Percentiles rank a stretch among this genome's conserved stretches.
These are phyloP conservation scores for Pontederia paniculata DNA, from an alignment of 176 grass and related monocot genomes.

Conservation along the genomic window DNA sequence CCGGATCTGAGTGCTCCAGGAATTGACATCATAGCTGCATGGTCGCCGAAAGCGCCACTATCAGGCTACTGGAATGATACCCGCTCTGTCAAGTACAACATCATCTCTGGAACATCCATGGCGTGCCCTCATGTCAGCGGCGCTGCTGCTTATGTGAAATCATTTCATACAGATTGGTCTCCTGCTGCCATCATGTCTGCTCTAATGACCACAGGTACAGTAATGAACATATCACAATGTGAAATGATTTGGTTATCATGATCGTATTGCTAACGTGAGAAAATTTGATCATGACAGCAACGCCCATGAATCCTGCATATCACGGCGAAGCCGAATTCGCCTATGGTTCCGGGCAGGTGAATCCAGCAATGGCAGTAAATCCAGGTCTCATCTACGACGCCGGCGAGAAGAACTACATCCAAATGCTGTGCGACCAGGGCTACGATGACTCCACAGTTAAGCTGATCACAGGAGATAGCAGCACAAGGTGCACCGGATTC, in stretches of 20 bases:
- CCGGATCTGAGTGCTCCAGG: conserved; percentile 41
- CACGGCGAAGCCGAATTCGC: conserved; percentile 24
- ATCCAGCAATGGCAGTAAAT: not conserved
- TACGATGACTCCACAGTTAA: conserved; percentile 28
- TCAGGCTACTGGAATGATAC: not conserved
- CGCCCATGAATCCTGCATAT: conserved; percentile 29
- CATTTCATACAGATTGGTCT: conserved; percentile 38
- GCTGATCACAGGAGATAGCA: not conserved
- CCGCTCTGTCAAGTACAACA: conserved; percentile 13
- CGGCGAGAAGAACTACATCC: conserved; percentile 7
- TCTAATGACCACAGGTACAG: conserved; percentile 47
- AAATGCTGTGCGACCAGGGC: too few relatives aligned
- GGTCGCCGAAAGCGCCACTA: not conserved
- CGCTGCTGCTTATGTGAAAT: conserved; percentile 36
- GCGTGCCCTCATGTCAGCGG: conserved; percentile 23
- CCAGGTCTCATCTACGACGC: conserved; percentile 38
- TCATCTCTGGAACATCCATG: conserved; percentile 38
- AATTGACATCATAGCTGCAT: conserved; percentile 35
- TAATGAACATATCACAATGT: too few relatives aligned
- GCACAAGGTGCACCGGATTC: too few relatives aligned
- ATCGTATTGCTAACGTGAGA: too few relatives aligned
- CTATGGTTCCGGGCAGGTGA: conserved; percentile 32
- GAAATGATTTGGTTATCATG: too few relatives aligned
- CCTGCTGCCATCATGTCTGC: conserved; percentile 45
- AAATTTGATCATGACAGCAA: too few relatives aligned